Evolutionary conservation across 352 stramenopile genomes (phyloP).

Genomic region (Phytophthora macrochlamydospora): DNA sequence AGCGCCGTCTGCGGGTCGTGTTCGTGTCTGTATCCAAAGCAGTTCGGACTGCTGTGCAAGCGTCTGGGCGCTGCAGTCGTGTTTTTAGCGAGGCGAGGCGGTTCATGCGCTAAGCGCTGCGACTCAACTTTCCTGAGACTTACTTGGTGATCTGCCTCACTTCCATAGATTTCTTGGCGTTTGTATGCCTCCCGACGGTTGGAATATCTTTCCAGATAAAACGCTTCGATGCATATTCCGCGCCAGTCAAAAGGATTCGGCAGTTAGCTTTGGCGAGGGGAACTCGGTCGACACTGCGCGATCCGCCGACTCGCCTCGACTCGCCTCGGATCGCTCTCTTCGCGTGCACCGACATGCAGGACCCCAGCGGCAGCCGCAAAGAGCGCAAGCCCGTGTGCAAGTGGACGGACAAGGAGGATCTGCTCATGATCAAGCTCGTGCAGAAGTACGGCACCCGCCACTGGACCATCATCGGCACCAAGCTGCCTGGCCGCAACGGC

Average conservation of each 20-base stretch:
- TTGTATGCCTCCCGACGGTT: slow-evolving; percentile 33
- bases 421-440: slow-evolving; percentile 88
- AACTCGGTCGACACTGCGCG: slow-evolving; percentile 16
- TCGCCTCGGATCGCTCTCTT: slow-evolving; percentile 5
- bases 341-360: neutral
- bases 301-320: slow-evolving; percentile 28
- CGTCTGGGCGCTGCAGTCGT: too few species aligned
- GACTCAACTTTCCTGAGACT: too few species aligned
- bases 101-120: too few species aligned
- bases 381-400: slow-evolving; percentile 86
- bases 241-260: slow-evolving; percentile 49
- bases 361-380: slow-evolving; percentile 33
- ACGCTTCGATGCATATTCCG: slow-evolving; percentile 51
- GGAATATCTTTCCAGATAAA: slow-evolving; percentile 54
- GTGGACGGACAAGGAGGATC: slow-evolving; percentile 90
- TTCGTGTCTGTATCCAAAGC: too few species aligned
- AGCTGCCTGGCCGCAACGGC: slow-evolving; percentile 92
- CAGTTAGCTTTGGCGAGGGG: slow-evolving; percentile 36
- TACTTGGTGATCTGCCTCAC: neutral
- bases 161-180: slow-evolving; percentile 14
- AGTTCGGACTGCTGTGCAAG: too few species aligned
- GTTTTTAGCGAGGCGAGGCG: too few species aligned
- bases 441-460: slow-evolving; percentile 94
- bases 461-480: slow-evolving; percentile 98
- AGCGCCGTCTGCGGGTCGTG: too few species aligned